phyloP scores from a whole-genome alignment of 768 basidiomycete genomes.

The Boletus eberwhitei region DNA sequence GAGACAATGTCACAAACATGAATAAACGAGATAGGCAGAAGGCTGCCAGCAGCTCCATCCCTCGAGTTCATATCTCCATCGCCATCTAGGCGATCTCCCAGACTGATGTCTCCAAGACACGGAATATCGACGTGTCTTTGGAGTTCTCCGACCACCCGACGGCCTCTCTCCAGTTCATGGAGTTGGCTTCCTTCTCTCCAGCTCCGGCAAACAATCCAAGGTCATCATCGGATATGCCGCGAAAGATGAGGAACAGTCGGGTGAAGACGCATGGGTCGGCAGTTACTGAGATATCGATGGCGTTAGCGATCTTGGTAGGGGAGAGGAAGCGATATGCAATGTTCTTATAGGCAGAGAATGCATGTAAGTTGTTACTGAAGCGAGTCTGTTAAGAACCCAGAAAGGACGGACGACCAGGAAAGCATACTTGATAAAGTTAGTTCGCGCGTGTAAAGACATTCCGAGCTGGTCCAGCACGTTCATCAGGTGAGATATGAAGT shows the following conservation, averaged over 20 bases:
- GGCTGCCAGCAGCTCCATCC: constrained; percentile 21
- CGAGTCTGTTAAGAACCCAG: neutral
- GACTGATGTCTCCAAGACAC: constrained; percentile 75
- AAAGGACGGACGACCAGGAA: neutral
- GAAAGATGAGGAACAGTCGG: constrained; percentile 82
- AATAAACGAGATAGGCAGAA: neutral
- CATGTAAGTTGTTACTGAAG: constrained; percentile 67
- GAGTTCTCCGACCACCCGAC: constrained; percentile 81
- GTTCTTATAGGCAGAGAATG: constrained; percentile 76
- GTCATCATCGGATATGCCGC: constrained; percentile 80
- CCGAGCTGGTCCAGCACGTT: constrained; percentile 83
- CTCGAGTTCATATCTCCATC: neutral
- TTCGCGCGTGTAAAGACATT: constrained; percentile 77
- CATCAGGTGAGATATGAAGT: constrained; percentile 79
- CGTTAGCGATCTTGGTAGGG: constrained; percentile 74
- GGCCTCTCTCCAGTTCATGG: constrained; percentile 75
- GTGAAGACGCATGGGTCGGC: constrained; percentile 79
- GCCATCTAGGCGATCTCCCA: constrained; percentile 57
- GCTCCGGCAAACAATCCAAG: constrained; percentile 68
- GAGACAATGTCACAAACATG: constrained; percentile 9
- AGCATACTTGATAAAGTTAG: constrained; percentile 74
- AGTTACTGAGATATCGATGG: constrained; percentile 85
- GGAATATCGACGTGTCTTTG: constrained; percentile 70
- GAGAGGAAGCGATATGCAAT: constrained; percentile 88
- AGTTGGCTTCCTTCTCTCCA: constrained; percentile 84